Conservation (phyloP, 768 basidiomycete species). For the Boletus coccyginus region DNA sequence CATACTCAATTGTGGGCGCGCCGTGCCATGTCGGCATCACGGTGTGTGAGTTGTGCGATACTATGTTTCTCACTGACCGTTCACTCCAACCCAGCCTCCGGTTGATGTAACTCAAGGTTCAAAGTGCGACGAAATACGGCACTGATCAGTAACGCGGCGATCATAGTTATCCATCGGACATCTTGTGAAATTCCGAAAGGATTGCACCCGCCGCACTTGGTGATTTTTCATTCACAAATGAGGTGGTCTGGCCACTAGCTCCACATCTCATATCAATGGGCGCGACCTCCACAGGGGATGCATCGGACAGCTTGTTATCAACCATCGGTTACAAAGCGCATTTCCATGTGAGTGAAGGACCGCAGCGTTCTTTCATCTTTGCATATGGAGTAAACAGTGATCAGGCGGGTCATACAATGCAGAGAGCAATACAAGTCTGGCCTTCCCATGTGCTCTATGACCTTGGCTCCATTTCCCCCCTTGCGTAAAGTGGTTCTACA, state of each 20-base stretch:
- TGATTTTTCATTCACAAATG: slow-evolving; percentile 26
- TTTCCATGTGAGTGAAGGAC: slow-evolving; percentile 9
- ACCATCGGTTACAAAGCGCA: slow-evolving; percentile 5
- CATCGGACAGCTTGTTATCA: slow-evolving; percentile 5
- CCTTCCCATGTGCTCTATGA: neutral
- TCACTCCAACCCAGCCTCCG: neutral
- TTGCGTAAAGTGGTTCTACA: slow-evolving; percentile 6
- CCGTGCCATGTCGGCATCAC: neutral
- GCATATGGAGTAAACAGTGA: slow-evolving; percentile 11
- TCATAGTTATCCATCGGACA: slow-evolving; percentile 21
- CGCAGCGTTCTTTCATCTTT: neutral
- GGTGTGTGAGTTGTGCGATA: neutral
- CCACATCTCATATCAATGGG: slow-evolving; percentile 16
- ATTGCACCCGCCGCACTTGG: slow-evolving; percentile 15
- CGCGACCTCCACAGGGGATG: slow-evolving; percentile 2
- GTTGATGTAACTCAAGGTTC: slow-evolving; percentile 15
- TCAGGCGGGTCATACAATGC: neutral
- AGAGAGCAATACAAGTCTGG: neutral
- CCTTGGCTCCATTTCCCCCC: neutral
- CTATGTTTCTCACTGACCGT: neutral
- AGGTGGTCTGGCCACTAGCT: slow-evolving; percentile 9
- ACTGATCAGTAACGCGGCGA: slow-evolving; percentile 16
- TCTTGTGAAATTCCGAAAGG: slow-evolving; percentile 12
- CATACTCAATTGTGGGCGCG: neutral
- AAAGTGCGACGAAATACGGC: slow-evolving; percentile 11